phyloP scores from a whole-genome alignment of 1,284 basidiomycete species.

The Coniferiporia sulphurascens region DNA sequence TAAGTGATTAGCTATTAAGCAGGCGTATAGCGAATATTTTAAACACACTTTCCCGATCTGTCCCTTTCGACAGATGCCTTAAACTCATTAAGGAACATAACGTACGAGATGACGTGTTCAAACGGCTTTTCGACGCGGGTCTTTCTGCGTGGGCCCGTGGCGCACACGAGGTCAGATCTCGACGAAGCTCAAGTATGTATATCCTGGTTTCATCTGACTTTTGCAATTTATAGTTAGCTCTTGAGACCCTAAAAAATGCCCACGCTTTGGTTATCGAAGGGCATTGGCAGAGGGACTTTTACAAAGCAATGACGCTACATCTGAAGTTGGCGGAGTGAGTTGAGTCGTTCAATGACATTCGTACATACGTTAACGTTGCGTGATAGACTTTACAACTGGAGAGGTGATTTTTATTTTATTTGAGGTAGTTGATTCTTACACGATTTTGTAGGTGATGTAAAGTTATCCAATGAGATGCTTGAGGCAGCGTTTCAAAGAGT shows the following conservation, averaged over 20 bases:
- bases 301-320: constrained; percentile 45
- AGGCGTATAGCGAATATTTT: not conserved
- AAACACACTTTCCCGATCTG: constrained; percentile 1
- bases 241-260: constrained; percentile 56
- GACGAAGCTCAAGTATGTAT: not conserved
- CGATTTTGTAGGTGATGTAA: constrained; percentile 42
- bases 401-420: constrained; percentile 34
- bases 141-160: constrained; percentile 65
- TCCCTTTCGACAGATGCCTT: constrained; percentile 43
- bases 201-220: not conserved
- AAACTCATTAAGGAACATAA: constrained; percentile 53
- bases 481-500: constrained; percentile 46
- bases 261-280: constrained; percentile 46
- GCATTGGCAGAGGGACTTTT: constrained; percentile 47
- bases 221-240: constrained; percentile 43
- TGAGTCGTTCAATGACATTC: not conserved
- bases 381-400: constrained; percentile 55
- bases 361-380: not conserved
- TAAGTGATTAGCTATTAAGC: constrained; percentile 23
- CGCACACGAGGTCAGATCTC: constrained; percentile 54
- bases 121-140: constrained; percentile 59
- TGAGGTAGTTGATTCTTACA: not conserved
- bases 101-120: constrained; percentile 54
- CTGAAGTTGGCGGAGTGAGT: constrained; percentile 58
- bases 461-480: constrained; percentile 46